Base-by-base conservation (phyloP, 1,284 basidiomycete species). In the Sporisorium exsertum region DNA sequence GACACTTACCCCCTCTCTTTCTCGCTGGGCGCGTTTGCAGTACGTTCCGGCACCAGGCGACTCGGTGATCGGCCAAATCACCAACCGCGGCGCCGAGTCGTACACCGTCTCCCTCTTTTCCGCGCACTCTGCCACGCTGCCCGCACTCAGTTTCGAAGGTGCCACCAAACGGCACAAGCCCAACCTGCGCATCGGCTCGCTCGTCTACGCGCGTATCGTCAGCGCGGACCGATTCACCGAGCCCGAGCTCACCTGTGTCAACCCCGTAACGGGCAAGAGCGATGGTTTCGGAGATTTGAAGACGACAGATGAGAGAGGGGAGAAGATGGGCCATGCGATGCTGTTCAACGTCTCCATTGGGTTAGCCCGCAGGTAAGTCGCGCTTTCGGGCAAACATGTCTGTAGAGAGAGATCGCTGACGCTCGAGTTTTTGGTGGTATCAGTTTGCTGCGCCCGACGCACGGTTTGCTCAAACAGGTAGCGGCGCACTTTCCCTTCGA, bases 151-250 rank as follows among this genome's bases (percentile, higher is more conserved):
- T 16, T 85, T 85, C 35, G 82, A 84, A 57, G 84, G 84, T 22
- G 84, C 84, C 9, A 84, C 83, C 3, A 84, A 84, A 56, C 75
- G 84, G 15, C 77, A 83, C 61, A 78, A 77, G 40, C 84, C 84
- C 24, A 83, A 84, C 54, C 70, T 85, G 10, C 60, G 68, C n/a
- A 71, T 84, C 24, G 84, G 84, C 5, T 52, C 77, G 4, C 54
- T 84, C 4, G 77, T 85, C 29, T 85, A 85, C 35, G 84, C 83
- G 2, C 61, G 75, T 9, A 58, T 84, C 15, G 64, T 77, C 22
- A 59, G 64, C 2, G 81, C 79, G 0, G 77, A 81, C 40, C 47
- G 72, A 7, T 79, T 81, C 61, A 66, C 78, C 24, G 84, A 85
- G 55, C 81, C 83, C 2, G 84, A 84, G 57, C 29, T 84, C 18